Evolutionary conservation across 2,329 filamentous ascomycete genomes (phyloP).

Genomic region (Aspergillus candidus): DNA sequence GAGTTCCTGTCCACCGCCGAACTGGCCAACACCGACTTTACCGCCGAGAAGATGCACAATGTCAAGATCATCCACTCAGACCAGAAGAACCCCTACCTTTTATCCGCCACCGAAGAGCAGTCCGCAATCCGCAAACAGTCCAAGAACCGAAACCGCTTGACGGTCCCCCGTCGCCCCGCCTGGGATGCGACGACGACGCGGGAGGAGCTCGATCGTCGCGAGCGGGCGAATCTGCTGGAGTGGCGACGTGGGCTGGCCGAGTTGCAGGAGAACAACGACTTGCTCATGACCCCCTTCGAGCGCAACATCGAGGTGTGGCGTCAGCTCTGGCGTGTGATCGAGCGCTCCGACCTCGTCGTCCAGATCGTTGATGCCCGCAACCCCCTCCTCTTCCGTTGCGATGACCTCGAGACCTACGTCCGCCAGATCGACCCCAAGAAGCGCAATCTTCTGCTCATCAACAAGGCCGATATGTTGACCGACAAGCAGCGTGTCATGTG

Average conservation of each 20-base stretch:
- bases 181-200: constrained; percentile 86
- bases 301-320: constrained; percentile 96
- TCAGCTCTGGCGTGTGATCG: constrained; percentile 96
- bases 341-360: constrained; percentile 88
- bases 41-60: constrained; percentile 97
- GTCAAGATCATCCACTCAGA: constrained; percentile 98
- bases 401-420: constrained; percentile 89
- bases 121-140: constrained; percentile 73
- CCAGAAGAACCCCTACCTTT: constrained; percentile 88
- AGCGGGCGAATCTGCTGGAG: constrained; percentile 73
- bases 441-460: constrained; percentile 86
- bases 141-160: constrained; percentile 70
- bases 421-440: constrained; percentile 86
- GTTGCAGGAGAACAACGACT: constrained; percentile 84
- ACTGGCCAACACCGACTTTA: constrained; percentile 96
- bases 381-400: constrained; percentile 86
- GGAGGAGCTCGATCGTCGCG: constrained; percentile 68
- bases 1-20: constrained; percentile 95
- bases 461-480: constrained; percentile 99
- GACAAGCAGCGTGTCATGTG: constrained; percentile 71
- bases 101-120: constrained; percentile 79
- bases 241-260: constrained; percentile 91
- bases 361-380: constrained; percentile 98
- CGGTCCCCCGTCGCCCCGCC: constrained; percentile 79
- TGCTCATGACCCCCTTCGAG: constrained; percentile 97